Evolutionary conservation across 2,329 filamentous ascomycete species (phyloP).

Genomic region (Colletotrichum cereale): DNA sequence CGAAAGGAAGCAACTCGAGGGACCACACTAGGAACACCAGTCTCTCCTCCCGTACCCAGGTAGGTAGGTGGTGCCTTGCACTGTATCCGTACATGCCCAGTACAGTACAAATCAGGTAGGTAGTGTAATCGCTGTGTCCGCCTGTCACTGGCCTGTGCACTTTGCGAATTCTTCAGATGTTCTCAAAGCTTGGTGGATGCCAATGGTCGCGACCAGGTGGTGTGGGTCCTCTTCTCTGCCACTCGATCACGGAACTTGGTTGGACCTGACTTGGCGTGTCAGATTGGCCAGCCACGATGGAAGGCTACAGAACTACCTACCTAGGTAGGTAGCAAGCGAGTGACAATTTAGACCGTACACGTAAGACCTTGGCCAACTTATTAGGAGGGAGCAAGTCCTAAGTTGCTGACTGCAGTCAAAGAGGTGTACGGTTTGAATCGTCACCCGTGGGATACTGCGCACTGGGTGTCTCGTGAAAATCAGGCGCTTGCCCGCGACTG

Average conservation of each 20-base stretch:
- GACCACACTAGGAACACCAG: neutral
- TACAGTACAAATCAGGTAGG: no score
- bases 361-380: no score
- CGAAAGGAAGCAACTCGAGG: neutral
- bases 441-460: neutral
- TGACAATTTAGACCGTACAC: no score
- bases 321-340: neutral
- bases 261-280: conserved; percentile 28
- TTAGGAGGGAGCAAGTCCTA: no score
- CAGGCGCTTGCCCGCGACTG: neutral
- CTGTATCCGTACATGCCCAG: no score
- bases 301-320: neutral
- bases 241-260: neutral
- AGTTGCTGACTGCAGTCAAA: no score
- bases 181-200: neutral
- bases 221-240: neutral
- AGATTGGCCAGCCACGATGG: conserved; percentile 10
- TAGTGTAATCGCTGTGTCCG: neutral
- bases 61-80: no score
- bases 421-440: no score
- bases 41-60: neutral
- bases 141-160: conserved; percentile 23
- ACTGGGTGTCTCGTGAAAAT: neutral
- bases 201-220: neutral
- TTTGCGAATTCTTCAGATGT: conserved; percentile 2